Evolutionary conservation across 169 alveolate genomes (phyloP), one percentile per base, ranked within the genome.

Genomic region (Eimeria sp.): DNA sequence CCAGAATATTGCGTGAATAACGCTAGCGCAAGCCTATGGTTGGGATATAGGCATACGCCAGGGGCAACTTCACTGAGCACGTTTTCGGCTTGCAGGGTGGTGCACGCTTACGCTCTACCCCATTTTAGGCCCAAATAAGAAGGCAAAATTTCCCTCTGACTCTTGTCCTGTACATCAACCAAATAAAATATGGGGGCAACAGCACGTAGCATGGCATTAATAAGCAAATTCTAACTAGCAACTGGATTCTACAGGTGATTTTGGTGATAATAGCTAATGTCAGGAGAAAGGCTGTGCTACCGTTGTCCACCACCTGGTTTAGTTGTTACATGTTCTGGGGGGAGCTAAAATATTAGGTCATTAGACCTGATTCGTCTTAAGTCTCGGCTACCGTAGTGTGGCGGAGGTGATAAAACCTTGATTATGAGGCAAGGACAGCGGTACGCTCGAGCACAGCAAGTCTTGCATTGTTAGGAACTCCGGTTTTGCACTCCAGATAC

Each of bases 41-140:
- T 67, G 47, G 25, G 30, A 11, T 67, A n/a, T 2, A 27, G 25
- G 25, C 18, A 10, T 30, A 20, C 30, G 49, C 49, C 30, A 30
- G 25, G 47, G 11, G 45, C 78, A n/a, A 63, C 78, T 5, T 30
- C 13, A 9, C 5, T 65, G 13, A 65, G 3, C 45, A 27, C 30
- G 30, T 27, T 49, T 65, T 65, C 43, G 75, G 10, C 45, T 3
- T 27, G 47, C 78, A 27, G 49, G 45, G 43, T 47, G 40, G 86
- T 18, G 27, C 61, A 45, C 16, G 40, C 86, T 75, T 47, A 75
- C 86, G 61, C 86, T 75, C 86, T 75, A 47, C 61, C 16, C 63
- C 30, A 40, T 30, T 4, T 22, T 20, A 75, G 61, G 63, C 58
- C 5, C 86, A 22, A 43, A 25, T 45, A 47, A 11, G 0, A 34